These are phyloP conservation scores for Bimuria novae-zelandiae DNA, from an alignment of 2,329 filamentous ascomycete genomes.

Conservation along the genomic window DNA sequence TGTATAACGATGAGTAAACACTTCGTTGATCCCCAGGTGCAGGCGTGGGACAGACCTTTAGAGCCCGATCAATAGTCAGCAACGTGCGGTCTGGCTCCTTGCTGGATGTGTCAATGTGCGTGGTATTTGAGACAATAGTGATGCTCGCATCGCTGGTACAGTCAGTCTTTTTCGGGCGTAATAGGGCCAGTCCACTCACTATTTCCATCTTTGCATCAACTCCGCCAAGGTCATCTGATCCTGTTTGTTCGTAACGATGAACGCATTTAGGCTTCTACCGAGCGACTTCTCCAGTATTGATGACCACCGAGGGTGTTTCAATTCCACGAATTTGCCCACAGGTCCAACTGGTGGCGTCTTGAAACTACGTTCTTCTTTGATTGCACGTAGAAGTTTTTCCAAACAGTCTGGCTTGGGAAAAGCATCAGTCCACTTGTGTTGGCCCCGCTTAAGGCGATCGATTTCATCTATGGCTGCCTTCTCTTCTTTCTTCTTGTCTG, in stretches of 20 bases:
- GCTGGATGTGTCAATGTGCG: conserved; percentile 61
- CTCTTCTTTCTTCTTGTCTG: conserved; percentile 55
- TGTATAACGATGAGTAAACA: conserved; percentile 16
- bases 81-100: conserved; percentile 75
- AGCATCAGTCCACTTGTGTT: conserved; percentile 64
- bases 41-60: conserved; percentile 65
- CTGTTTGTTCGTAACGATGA: conserved; percentile 76
- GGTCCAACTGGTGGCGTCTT: conserved; percentile 77
- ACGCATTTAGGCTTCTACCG: conserved; percentile 71
- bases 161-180: conserved; percentile 7
- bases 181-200: conserved; percentile 40
- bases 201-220: conserved; percentile 66
- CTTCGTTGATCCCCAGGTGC: background rate
- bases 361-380: conserved; percentile 73
- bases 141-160: conserved; percentile 56
- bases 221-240: conserved; percentile 72
- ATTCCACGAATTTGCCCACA: conserved; percentile 74
- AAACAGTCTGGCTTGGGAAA: conserved; percentile 64
- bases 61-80: conserved; percentile 77
- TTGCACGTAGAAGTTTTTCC: conserved; percentile 66
- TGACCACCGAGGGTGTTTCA: conserved; percentile 82
- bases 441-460: conserved; percentile 57
- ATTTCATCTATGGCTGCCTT: conserved; percentile 57
- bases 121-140: conserved; percentile 63
- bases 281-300: conserved; percentile 78